Evolutionary conservation across 805 yeast genomes (phyloP), one percentile per base, ranked within the genome.

Genomic region (Candida odintsovae): DNA sequence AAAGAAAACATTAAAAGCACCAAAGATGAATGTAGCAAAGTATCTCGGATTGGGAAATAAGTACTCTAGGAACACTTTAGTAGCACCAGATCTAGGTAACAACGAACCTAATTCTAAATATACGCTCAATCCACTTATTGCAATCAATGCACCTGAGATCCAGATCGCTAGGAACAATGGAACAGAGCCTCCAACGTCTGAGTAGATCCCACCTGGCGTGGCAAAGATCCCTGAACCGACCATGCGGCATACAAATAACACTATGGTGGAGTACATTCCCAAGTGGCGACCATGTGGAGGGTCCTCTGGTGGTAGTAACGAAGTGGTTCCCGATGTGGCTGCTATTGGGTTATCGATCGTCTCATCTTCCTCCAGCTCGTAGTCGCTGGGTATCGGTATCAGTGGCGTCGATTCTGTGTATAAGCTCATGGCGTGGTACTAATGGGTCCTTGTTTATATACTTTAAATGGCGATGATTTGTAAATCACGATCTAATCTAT

Each of bases 161-260:
- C 90, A 84, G 1, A 84, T 77, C 0, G 69, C 48, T 41, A 82
- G 71, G 56, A 82, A 84, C 33, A 82, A 57, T 23, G 71, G 64
- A 2, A 82, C 79, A 2, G 83, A 81, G 13, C 85, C 80, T n/a
- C 86, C 87, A 52, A 80, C 77, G 52, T 83, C 85, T 40, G 72
- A 16, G 23, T 43, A 49, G 12, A 49, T 46, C 36, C 51, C 51
- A 20, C 51, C 51, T 0, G 90, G 82, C 1, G 82, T 77, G n/a
- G 87, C 82, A 61, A 83, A 81, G 11, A 84, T 82, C 1, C 90
- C 90, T 1, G 87, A 80, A 0, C 92, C 90, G 8, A 84, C 68
- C 39, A 84, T 83, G 50, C 90, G 67, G 15, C 86, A 78, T 4
- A 84, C 72, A 52, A 82, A 80, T 47, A 83, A 67, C 36, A 82